phyloP scores from a whole-genome alignment of 768 basidiomycete genomes.

The Neoboletus subvelutipes region DNA sequence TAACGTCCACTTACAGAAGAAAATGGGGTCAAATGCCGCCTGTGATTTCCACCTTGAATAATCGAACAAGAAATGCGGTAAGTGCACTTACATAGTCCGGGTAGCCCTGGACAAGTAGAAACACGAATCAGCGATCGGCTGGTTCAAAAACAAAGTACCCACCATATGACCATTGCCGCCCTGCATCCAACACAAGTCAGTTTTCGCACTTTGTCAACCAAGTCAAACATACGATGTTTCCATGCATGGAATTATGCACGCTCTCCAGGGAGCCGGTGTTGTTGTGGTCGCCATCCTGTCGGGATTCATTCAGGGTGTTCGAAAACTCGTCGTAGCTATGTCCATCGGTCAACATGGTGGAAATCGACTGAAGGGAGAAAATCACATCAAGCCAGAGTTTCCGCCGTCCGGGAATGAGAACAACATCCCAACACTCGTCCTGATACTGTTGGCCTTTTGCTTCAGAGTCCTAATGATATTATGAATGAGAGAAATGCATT shows the following conservation, averaged over 20 bases:
- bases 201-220: background rate
- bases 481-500: background rate
- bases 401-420: constrained; percentile 20
- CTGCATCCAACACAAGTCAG: constrained; percentile 5
- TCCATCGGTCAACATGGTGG: background rate
- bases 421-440: constrained; percentile 19
- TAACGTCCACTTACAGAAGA: constrained; percentile 19
- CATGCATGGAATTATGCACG: constrained; percentile 22
- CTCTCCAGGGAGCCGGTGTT: constrained; percentile 22
- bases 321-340: constrained; percentile 31
- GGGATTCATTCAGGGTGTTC: constrained; percentile 24
- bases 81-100: constrained; percentile 24
- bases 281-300: constrained; percentile 7
- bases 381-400: constrained; percentile 14
- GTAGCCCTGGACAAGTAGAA: constrained; percentile 10
- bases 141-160: background rate
- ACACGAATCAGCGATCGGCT: background rate
- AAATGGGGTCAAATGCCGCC: constrained; percentile 28
- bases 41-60: background rate
- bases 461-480: constrained; percentile 16
- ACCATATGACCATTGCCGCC: constrained; percentile 32
- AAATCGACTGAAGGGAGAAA: background rate
- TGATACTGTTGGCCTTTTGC: constrained; percentile 6
- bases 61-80: background rate
- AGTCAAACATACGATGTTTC: constrained; percentile 15